phyloP scores from a whole-genome alignment of 176 grass and related monocot genomes.

The Poa annua region DNA sequence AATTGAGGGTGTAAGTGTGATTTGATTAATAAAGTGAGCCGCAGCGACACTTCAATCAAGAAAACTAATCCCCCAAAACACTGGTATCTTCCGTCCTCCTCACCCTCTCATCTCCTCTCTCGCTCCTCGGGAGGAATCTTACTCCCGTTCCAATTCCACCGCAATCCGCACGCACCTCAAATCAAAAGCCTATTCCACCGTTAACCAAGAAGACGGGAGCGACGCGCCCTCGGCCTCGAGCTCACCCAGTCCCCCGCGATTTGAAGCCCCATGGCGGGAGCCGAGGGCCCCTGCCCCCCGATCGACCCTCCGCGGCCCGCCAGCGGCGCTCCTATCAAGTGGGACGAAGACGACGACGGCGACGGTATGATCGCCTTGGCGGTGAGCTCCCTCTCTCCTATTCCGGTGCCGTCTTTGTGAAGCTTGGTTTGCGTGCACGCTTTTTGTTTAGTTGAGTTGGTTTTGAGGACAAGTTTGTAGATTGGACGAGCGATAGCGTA shows the following conservation, averaged over 20 bases:
- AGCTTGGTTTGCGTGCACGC: constrained; percentile 44
- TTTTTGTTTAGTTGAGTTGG: neutral
- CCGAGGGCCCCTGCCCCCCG: constrained; percentile 1
- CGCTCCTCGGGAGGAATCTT: neutral
- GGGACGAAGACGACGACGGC: constrained; percentile 31
- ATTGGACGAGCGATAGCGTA: neutral
- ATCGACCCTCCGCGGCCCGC: constrained; percentile 22
- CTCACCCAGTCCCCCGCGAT: constrained; percentile 5
- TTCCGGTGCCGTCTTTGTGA: constrained; percentile 25
- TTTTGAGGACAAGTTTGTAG: neutral
- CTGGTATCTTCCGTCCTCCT: neutral
- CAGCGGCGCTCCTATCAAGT: constrained; percentile 13
- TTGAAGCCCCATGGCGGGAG: constrained; percentile 34
- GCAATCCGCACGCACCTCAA: constrained; percentile 18
- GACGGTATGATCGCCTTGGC: constrained; percentile 33
- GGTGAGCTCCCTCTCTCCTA: constrained; percentile 11
- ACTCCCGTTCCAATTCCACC: constrained; percentile 1
- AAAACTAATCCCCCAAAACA: neutral
- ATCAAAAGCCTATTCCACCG: constrained; percentile 30
- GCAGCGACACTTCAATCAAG: no score
- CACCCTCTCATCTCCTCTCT: neutral
- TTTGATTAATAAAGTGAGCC: no score
- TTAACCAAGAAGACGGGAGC: neutral
- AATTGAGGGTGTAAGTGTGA: no score
- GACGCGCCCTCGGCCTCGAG: neutral